Evolutionary conservation across 2,329 filamentous ascomycete genomes (phyloP).

Genomic region (Verticillium alfalfae): DNA sequence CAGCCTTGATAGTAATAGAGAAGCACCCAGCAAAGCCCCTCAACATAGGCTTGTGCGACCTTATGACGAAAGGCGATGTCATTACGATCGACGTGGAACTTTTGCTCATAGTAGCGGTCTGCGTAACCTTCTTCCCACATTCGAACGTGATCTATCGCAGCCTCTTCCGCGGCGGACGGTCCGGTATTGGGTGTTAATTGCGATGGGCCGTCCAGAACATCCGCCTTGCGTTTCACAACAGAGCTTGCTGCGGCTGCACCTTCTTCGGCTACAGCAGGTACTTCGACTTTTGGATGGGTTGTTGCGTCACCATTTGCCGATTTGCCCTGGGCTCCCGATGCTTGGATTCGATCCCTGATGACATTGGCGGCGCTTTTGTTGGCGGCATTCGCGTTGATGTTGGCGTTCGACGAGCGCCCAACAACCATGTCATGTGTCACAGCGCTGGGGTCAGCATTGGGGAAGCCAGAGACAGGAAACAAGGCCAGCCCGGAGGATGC

Average conservation of each 20-base stretch:
- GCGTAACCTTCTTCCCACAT: slow-evolving; percentile 95
- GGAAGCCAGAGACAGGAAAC: slow-evolving; percentile 33
- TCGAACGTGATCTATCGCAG: slow-evolving; percentile 73
- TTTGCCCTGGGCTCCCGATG: slow-evolving; percentile 20
- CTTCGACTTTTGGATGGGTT: slow-evolving; percentile 13
- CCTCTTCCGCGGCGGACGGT: slow-evolving; percentile 50
- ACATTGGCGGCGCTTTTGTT: slow-evolving; percentile 94
- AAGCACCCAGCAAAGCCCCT: slow-evolving; percentile 92
- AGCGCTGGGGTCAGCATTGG: slow-evolving; percentile 46
- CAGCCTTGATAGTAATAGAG: slow-evolving; percentile 98
- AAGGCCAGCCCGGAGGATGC: slow-evolving; percentile 11
- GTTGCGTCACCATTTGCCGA: slow-evolving; percentile 5
- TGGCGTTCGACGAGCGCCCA: slow-evolving; percentile 13
- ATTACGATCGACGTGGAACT: slow-evolving; percentile 78
- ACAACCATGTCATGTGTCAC: slow-evolving; percentile 87
- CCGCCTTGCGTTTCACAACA: slow-evolving; percentile 71
- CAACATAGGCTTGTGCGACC: slow-evolving; percentile 86
- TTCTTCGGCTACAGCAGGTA: slow-evolving; percentile 7
- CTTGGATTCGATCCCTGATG: slow-evolving; percentile 73
- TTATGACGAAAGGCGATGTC: slow-evolving; percentile 83
- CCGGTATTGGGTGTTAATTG: slow-evolving; percentile 14
- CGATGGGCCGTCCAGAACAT: slow-evolving; percentile 51
- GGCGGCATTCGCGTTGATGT: slow-evolving; percentile 59
- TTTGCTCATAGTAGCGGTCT: slow-evolving; percentile 95
- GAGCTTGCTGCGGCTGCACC: slow-evolving; percentile 32